These are phyloP conservation scores for Podosphaera aphanis DNA, from an alignment of 2,329 filamentous ascomycete genomes.

Conservation along the genomic window DNA sequence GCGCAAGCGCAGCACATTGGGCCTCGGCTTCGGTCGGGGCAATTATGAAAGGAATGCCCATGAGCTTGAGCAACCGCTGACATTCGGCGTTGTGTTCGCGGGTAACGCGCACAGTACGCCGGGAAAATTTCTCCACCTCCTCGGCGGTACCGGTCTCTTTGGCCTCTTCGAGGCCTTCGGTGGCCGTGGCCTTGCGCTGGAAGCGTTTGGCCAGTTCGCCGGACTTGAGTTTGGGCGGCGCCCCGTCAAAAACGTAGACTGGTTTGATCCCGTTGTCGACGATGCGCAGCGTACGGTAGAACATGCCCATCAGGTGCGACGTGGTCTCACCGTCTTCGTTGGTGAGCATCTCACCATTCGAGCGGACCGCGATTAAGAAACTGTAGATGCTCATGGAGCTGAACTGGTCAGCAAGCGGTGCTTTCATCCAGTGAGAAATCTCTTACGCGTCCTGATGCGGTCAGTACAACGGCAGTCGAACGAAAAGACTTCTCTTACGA, in stretches of 20 bases:
- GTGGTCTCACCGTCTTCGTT: slow-evolving; percentile 90
- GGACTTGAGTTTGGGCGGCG: slow-evolving; percentile 89
- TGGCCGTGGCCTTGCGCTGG: slow-evolving; percentile 81
- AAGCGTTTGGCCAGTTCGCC: slow-evolving; percentile 92
- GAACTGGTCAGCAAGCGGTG: slow-evolving; percentile 7
- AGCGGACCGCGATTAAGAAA: slow-evolving; percentile 92
- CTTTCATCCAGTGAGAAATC: neutral
- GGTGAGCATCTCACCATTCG: slow-evolving; percentile 87
- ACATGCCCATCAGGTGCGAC: slow-evolving; percentile 97
- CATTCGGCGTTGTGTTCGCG: slow-evolving; percentile 91
- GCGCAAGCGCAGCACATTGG: slow-evolving; percentile 74
- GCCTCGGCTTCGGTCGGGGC: slow-evolving; percentile 94
- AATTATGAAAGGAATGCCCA: slow-evolving; percentile 89
- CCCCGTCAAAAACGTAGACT: slow-evolving; percentile 91
- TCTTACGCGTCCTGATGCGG: slow-evolving; percentile 30
- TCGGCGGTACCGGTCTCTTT: slow-evolving; percentile 93
- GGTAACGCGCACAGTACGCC: slow-evolving; percentile 83
- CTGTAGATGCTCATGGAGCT: slow-evolving; percentile 98
- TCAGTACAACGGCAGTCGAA: slow-evolving; percentile 5
- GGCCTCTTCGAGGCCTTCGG: slow-evolving; percentile 74
- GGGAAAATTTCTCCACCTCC: slow-evolving; percentile 94
- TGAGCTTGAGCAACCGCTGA: slow-evolving; percentile 69
- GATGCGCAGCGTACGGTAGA: slow-evolving; percentile 94
- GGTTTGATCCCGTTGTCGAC: slow-evolving; percentile 98
- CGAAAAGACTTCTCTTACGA: slow-evolving; percentile 35